Evolutionary conservation across 306 rosid genomes (phyloP), one percentile per base, ranked within the genome.

Genomic region (Gastrolobium bilobum): DNA sequence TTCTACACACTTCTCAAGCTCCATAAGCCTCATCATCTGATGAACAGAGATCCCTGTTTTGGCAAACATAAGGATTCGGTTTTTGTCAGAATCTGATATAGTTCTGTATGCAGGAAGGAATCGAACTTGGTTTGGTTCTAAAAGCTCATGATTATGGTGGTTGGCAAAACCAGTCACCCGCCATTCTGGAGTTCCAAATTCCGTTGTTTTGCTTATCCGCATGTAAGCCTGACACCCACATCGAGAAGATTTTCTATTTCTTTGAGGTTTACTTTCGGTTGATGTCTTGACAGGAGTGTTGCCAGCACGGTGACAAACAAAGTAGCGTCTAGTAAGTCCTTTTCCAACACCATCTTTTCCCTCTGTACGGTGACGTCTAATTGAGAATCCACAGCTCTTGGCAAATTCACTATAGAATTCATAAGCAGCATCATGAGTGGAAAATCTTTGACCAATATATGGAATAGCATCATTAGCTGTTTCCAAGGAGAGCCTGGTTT

Each of bases 1-100:
- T 65, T 94, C 94, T 13, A 92, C 91, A 66, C 97, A 90, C 82
- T 92, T 94, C 90, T 94, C 98, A 29, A 94, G 95, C 89, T 94
- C 98, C 98, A 94, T 86, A 42, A 92, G 97, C 84, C 93, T 91
- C 90, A 92, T 91, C 98, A 94, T 94, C 87, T 94, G 98, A 83
- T 94, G 98, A 79, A 92, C 98, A 73, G 97, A 94, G 60, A 94
- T 94, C 54, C 98, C 97, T 31, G 97, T 88, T 88, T 94, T 94
- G 67, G 97, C 94, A 92, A 88, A 94, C 97, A 92, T 92, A 37
- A 94, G 87, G 77, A 94, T 92, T 73, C 98, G 87, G 74, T 83
- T 85, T 86, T 92, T 94, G 85, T 94, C 98, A 34, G 89, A 57
- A 31, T 94, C 98, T 2, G 97, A 88, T 64, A 94, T 94, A 54